These are phyloP conservation scores for Ogataea henricii DNA, from an alignment of 805 yeast species.

Conservation along the genomic window DNA sequence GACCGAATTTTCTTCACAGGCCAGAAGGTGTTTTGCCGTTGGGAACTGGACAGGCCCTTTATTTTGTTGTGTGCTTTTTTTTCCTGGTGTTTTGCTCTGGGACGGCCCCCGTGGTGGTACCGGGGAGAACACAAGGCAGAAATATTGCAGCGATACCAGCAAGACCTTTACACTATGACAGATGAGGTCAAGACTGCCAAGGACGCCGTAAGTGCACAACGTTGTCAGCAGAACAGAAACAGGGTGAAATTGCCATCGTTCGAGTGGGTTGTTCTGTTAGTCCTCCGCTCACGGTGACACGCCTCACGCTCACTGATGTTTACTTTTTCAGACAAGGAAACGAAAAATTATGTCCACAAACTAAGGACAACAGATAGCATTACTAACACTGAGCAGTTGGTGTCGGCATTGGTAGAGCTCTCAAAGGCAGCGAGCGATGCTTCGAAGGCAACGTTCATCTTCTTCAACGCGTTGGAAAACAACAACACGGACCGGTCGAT, in stretches of 20 bases:
- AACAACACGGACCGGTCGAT: slow-evolving; percentile 36
- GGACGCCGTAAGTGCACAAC: slow-evolving; percentile 30
- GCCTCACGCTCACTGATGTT: background rate
- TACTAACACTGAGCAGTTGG: slow-evolving; percentile 47
- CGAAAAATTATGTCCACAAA: no score
- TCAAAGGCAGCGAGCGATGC: slow-evolving; percentile 87
- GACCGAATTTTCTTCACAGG: background rate
- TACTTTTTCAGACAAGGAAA: background rate
- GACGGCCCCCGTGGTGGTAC: slow-evolving; percentile 5
- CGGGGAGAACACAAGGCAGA: background rate
- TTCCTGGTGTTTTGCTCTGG: slow-evolving; percentile 2
- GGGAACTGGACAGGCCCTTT: slow-evolving; percentile 4
- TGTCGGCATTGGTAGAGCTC: slow-evolving; percentile 77
- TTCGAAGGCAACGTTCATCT: slow-evolving; percentile 75
- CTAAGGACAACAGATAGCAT: no score
- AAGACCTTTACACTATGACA: slow-evolving; percentile 16
- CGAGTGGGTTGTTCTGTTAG: background rate
- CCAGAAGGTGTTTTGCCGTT: slow-evolving; percentile 3
- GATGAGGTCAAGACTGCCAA: slow-evolving; percentile 34
- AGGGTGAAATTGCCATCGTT: background rate
- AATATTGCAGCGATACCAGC: background rate
- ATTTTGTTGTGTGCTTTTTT: slow-evolving; percentile 3
- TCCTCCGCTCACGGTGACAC: background rate
- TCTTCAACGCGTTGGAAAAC: slow-evolving; percentile 61
- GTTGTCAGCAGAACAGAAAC: background rate